Conservation (phyloP, 352 stramenopile genomes). For the Peronosclerospora sorghi region DNA sequence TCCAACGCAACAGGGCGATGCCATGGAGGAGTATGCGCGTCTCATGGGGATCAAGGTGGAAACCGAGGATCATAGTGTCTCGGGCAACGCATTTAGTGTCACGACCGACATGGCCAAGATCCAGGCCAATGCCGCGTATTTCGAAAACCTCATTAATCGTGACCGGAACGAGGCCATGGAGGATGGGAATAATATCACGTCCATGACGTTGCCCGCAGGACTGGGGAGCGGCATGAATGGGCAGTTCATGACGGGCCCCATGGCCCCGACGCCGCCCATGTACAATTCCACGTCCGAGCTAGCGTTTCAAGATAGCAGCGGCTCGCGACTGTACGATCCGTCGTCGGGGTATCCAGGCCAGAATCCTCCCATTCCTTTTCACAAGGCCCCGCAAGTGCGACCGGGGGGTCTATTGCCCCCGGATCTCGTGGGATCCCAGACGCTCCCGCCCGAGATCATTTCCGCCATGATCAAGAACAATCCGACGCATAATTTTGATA, state of each 20-base stretch:
- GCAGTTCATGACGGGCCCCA: slow-evolving; percentile 25
- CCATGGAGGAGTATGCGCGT: slow-evolving; percentile 71
- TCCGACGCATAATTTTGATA: slow-evolving; percentile 49
- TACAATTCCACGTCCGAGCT: slow-evolving; percentile 52
- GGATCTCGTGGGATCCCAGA: slow-evolving; percentile 59
- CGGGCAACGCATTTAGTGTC: slow-evolving; percentile 28
- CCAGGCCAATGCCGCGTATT: slow-evolving; percentile 73
- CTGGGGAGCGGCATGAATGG: slow-evolving; percentile 55
- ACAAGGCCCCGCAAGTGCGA: slow-evolving; percentile 25
- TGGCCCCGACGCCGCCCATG: slow-evolving; percentile 19
- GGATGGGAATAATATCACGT: slow-evolving; percentile 41
- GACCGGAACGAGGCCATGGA: slow-evolving; percentile 37
- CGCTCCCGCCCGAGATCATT: slow-evolving; percentile 67
- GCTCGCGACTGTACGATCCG: slow-evolving; percentile 63
- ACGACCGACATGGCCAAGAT: slow-evolving; percentile 44
- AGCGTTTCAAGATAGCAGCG: slow-evolving; percentile 44
- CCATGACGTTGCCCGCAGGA: slow-evolving; percentile 52
- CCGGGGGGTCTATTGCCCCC: slow-evolving; percentile 10
- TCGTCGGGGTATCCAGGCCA: slow-evolving; percentile 33
- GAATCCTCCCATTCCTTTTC: slow-evolving; percentile 31
- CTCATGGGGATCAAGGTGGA: slow-evolving; percentile 83
- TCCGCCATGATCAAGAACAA: slow-evolving; percentile 79
- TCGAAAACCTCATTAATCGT: slow-evolving; percentile 61
- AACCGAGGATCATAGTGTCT: slow-evolving; percentile 22
- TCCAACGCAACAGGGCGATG: slow-evolving; percentile 29